Conservation (phyloP, 768 basidiomycete genomes). For the Hydnomerulius pinastri region DNA sequence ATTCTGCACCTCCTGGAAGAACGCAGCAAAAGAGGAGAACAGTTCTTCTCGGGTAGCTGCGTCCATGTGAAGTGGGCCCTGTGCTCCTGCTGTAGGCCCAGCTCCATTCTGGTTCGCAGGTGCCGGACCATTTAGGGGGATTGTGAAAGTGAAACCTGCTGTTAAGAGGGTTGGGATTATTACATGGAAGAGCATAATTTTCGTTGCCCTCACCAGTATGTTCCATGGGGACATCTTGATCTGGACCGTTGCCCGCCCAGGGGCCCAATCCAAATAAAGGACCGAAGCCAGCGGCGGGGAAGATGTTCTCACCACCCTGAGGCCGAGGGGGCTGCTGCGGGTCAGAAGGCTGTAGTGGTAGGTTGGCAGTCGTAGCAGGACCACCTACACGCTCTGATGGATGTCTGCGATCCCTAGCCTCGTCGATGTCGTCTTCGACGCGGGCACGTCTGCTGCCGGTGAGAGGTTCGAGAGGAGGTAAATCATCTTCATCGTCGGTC, state of each 20-base stretch:
- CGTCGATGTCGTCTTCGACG: slow-evolving; percentile 64
- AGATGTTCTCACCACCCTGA: slow-evolving; percentile 1
- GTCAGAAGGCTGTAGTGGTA: slow-evolving; percentile 25
- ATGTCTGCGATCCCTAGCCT: slow-evolving; percentile 62
- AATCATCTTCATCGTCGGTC: slow-evolving; percentile 32
- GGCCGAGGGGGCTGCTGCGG: slow-evolving; percentile 19
- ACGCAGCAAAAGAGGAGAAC: slow-evolving; percentile 25
- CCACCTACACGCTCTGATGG: slow-evolving; percentile 57
- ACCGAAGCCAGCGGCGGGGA: slow-evolving; percentile 15
- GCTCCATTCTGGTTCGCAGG: slow-evolving; percentile 11
- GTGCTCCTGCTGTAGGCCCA: slow-evolving; percentile 4
- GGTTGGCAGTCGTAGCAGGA: slow-evolving; percentile 19
- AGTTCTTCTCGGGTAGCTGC: slow-evolving; percentile 22
- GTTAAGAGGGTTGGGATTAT: slow-evolving; percentile 26
- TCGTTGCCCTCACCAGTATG: slow-evolving; percentile 30
- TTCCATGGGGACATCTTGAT: slow-evolving; percentile 20
- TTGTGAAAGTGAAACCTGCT: slow-evolving; percentile 37
- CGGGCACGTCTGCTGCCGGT: slow-evolving; percentile 49
- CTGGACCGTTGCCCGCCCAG: slow-evolving; percentile 11
- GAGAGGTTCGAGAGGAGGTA: slow-evolving; percentile 34
- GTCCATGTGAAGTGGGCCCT: slow-evolving; percentile 19
- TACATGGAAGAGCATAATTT: slow-evolving; percentile 18
- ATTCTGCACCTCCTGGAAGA: slow-evolving; percentile 25
- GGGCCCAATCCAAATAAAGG: slow-evolving; percentile 26
- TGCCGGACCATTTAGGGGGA: slow-evolving; percentile 32